These are phyloP conservation scores for Cutaneotrichosporon spelunceum DNA, from an alignment of 1,284 basidiomycete genomes.

Conservation along the genomic window DNA sequence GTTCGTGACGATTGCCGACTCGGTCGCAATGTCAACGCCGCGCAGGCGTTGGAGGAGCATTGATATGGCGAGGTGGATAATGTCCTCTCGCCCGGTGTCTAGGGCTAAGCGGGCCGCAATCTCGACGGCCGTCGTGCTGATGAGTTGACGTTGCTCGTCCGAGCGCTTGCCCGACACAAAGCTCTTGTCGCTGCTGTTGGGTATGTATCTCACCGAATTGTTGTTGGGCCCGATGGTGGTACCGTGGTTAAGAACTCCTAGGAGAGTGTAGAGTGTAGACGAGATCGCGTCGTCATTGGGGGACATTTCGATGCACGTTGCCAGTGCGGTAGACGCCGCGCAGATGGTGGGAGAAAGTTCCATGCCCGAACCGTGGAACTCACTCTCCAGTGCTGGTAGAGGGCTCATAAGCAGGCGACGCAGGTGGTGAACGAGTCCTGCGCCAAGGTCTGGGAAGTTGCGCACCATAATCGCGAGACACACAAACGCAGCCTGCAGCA, in stretches of 20 bases:
- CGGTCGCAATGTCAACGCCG: conserved; percentile 76
- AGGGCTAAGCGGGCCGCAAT: conserved; percentile 78
- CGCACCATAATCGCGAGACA: conserved; percentile 59
- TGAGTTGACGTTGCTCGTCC: conserved; percentile 77
- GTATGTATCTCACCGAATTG: conserved; percentile 29
- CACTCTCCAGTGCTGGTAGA: conserved; percentile 79
- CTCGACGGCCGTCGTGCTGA: conserved; percentile 85
- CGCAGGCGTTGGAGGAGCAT: conserved; percentile 88
- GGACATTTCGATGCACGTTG: conserved; percentile 82
- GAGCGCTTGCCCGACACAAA: conserved; percentile 49
- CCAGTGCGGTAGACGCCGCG: conserved; percentile 83
- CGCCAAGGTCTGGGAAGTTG: conserved; percentile 76
- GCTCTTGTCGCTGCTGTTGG: conserved; percentile 14
- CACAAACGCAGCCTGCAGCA: conserved; percentile 45
- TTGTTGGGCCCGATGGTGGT: conserved; percentile 26
- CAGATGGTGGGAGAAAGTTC: conserved; percentile 62
- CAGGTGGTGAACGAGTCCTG: conserved; percentile 72
- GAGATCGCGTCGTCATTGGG: conserved; percentile 86
- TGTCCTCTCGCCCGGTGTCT: conserved; percentile 78
- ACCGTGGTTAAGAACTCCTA: conserved; percentile 86
- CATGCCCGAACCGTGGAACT: conserved; percentile 57
- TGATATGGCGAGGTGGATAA: conserved; percentile 79
- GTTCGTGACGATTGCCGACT: conserved; percentile 86
- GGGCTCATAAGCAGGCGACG: conserved; percentile 86
- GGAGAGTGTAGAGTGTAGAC: conserved; percentile 91